These are phyloP conservation scores for Leccinum sublutescens DNA, from an alignment of 768 basidiomycete genomes.

Conservation along the genomic window DNA sequence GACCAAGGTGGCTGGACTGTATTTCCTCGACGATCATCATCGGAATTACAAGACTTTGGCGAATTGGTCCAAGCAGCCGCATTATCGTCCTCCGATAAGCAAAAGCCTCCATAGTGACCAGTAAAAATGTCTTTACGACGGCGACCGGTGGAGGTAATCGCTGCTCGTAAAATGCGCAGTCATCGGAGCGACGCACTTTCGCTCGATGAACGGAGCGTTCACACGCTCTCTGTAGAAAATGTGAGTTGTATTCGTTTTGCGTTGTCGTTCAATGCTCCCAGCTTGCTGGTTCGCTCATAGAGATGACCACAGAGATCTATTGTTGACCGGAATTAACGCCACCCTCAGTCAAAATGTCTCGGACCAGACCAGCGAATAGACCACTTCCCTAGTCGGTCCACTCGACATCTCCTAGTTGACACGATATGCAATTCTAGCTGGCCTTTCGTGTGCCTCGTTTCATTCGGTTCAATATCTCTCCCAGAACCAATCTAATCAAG, in stretches of 20 bases:
- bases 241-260: no score
- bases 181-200: not conserved
- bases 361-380: not conserved
- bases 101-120: not conserved
- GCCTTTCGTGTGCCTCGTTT: conserved; percentile 70
- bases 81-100: not conserved
- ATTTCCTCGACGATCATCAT: not conserved
- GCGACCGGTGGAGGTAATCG: not conserved
- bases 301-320: conserved; percentile 34
- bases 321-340: conserved; percentile 16
- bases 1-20: not conserved
- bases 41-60: not conserved
- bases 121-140: not conserved
- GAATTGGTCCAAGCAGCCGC: not conserved
- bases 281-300: not conserved
- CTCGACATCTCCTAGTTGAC: conserved; percentile 57
- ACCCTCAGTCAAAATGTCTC: not conserved
- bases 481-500: not conserved
- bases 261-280: not conserved
- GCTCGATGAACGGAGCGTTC: not conserved
- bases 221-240: not conserved
- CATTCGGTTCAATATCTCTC: conserved; percentile 58
- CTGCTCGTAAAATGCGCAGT: not conserved
- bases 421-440: conserved; percentile 64
- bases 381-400: conserved; percentile 44